Base-by-base conservation (phyloP, 2,329 filamentous ascomycete genomes). In the Ophiostoma tasmaniense region DNA sequence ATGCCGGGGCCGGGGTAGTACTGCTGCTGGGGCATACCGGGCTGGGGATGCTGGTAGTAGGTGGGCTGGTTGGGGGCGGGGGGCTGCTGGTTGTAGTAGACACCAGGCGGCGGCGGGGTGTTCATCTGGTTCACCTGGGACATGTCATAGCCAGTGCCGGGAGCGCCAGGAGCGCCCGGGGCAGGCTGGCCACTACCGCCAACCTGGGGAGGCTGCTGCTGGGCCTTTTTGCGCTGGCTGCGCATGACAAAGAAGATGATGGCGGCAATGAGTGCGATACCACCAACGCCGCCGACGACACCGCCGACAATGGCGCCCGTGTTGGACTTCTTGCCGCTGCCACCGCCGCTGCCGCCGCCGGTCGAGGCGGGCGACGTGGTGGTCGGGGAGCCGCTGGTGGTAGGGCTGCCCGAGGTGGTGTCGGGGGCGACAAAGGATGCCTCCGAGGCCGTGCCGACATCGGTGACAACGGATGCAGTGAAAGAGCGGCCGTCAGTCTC, bases 301-400 rank as follows among this genome's bases (percentile, higher is more conserved):
- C 76, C 77, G 59, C 77, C 77, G 1, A 75, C 75, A 59, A 78
- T 78, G 66, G 77, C 71, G 37, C 75, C 77, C 7, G 73, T 67
- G 65, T 71, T 72, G 64, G 62, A 52, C 61, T 66, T 69, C 22
- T 67, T 68, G 37, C 64, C 55, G 4, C 30, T 20, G 52, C n/a
- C n/a, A n/a, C 52, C n/a, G 25, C 28, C 14, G 55, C 55, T 10
- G 61, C 17, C 20, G 30, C 33, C 20, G 6, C 13, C 20, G 2
- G 1, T 22, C 20, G 2, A 4, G 5, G 33, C 6, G 20, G 17
- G 17, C 25, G 37, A 3, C 4, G 66, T 33, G 20, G 62, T 22
- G 3, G 52, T 25, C 37, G 28, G 11, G 39, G n/a, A 39, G 50
- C 6, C n/a, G 22, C n/a, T 17, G 35, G 64, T 66, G 33, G 25